Evolutionary conservation across 169 alveolate species (phyloP), one percentile per base, ranked within the genome.

Genomic region (Amoebophrya sp.): DNA sequence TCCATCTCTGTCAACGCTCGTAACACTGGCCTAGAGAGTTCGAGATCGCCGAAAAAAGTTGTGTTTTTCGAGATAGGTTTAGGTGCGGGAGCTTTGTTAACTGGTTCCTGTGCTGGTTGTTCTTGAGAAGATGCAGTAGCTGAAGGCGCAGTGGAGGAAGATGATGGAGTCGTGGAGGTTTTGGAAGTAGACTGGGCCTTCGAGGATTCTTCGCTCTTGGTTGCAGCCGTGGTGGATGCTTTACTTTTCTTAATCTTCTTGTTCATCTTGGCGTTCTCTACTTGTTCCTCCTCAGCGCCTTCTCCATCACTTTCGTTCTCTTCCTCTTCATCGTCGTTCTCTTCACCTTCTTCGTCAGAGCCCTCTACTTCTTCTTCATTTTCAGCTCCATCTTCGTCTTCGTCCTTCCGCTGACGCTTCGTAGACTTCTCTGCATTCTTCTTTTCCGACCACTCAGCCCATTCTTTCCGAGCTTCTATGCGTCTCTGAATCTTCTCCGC

Each of bases 1-100:
- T 95, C 95, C 94, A 95, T 78, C 29, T 94, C 98, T 40, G 91
- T 93, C 41, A 97, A 91, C 1, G 97, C 98, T 95, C 96, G 39
- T 89, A 76, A 3, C 34, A n/a, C 29, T 0, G 83, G 53, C 10
- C 92, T 41, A 41, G 90, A 41, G 36, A 92, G 6, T n/a, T 55
- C 55, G 78, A 92, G 90, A 0, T 89, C 54, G 77, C 40, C 54
- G 38, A 38, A 89, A 18, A 14, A 40, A 6, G 76, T 89, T 14
- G 47, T 3, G 0, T 34, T 47, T 10, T 3, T 26, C 91, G 41
- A 3, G 65, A 18, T n/a, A 89, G 36, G 65, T 10, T 12, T 36
- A 26, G 33, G 91, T 3, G n/a, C n/a, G 18, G 78, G 38, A 26
- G 41, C 47, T 12, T 14, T 2, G 47, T 2, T 14, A 33, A 14